Evolutionary conservation across 1,284 basidiomycete species (phyloP).

Genomic region (Cryptococcus sp.): DNA sequence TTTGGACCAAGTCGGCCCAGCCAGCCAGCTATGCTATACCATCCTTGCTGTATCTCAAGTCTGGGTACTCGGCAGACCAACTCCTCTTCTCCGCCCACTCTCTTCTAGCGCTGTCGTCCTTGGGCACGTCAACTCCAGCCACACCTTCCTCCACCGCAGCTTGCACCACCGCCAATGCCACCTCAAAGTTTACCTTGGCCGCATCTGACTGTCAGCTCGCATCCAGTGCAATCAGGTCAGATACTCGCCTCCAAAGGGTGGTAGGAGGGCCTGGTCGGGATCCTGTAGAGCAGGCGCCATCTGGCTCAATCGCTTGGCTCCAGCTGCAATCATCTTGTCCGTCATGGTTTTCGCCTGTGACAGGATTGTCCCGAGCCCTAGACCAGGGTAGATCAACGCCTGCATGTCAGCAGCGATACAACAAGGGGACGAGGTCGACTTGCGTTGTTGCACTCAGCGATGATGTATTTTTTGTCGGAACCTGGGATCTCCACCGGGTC

Average conservation of each 20-base stretch:
- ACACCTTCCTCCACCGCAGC: constrained; percentile 67
- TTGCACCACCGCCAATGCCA: constrained; percentile 69
- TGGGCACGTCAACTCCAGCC: constrained; percentile 55
- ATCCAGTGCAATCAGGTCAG: neutral
- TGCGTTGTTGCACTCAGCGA: constrained; percentile 40
- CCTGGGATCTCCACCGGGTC: constrained; percentile 60
- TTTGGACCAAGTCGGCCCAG: neutral
- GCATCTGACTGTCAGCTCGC: constrained; percentile 54
- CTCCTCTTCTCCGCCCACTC: constrained; percentile 37
- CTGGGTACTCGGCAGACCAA: constrained; percentile 55
- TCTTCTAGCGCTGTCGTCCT: constrained; percentile 55
- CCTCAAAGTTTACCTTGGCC: constrained; percentile 64
- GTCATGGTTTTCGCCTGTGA: constrained; percentile 40
- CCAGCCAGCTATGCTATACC: constrained; percentile 39
- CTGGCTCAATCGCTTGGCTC: constrained; percentile 59
- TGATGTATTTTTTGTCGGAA: constrained; percentile 53
- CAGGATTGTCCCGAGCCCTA: constrained; percentile 64
- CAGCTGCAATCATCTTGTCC: constrained; percentile 54
- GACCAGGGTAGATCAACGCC: constrained; percentile 69
- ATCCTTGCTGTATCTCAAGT: constrained; percentile 59
- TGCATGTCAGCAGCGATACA: constrained; percentile 31
- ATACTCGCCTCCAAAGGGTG: constrained; percentile 42
- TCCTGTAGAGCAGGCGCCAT: constrained; percentile 66
- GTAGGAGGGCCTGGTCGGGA: constrained; percentile 52
- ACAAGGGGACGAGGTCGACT: constrained; percentile 2